Evolutionary conservation across 2,329 filamentous ascomycete genomes (phyloP), one percentile per base, ranked within the genome.

Genomic region (Colletotrichum orchidophilum): DNA sequence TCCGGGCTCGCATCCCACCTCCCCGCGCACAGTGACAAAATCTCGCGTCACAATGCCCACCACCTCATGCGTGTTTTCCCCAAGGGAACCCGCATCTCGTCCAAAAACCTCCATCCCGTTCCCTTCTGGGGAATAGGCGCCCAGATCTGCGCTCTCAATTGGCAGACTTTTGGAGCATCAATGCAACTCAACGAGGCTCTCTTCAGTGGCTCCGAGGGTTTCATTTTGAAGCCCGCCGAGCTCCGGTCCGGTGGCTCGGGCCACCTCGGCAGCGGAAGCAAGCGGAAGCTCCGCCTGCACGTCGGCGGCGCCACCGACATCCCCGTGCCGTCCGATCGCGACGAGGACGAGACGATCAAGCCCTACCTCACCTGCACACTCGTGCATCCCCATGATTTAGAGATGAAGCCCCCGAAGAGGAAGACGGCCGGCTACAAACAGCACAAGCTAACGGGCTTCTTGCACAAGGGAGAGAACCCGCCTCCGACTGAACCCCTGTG

Each of bases 61-160:
- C 89, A 92, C 71, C 83, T 93, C n/a, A 93, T 93, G 91, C 87
- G 91, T 4, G 90, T 93, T 1, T 93, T 84, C 74, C 91, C 91
- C 46, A 92, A 92, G 75, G 91, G 91, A 59, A 92, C 90, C 0
- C 88, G 91, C 53, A 92, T 93, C 77, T 88, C 88, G 0, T 92
- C 90, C 2, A 86, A 84, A 42, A 93, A 93, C 76, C 85, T 93
- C 2, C 85, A 85, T 63, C 90, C 90, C 0, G 85, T 90, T 0
- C 85, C 86, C 0, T 93, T 91, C 77, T 93, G 91, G 91, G 89
- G 85, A 7, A 78, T 92, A 4, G 91, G 91, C 1, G 90, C 91
- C 2, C 91, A 93, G 75, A 90, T 93, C 57, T 92, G 90, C 76
- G 91, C 91, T 3, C 83, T 93, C 63, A 93, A 93, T 80, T 91